These are phyloP conservation scores for Mycosphaerelloides madeirae DNA, from an alignment of 2,329 filamentous ascomycete genomes.

Conservation along the genomic window DNA sequence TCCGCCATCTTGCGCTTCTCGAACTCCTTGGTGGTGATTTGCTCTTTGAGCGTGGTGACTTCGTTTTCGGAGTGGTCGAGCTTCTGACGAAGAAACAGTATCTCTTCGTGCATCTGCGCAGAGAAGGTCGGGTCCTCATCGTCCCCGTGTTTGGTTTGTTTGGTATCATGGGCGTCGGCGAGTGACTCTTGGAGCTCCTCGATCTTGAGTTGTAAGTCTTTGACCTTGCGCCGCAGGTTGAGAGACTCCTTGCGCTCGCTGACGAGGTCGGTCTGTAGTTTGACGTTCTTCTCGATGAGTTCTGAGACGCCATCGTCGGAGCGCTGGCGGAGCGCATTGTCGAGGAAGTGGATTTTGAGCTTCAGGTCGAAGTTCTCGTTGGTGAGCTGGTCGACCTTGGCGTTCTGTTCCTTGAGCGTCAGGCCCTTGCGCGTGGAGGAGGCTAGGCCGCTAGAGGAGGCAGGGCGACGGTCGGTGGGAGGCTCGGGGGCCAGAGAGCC, in stretches of 20 bases:
- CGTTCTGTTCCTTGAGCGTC: conserved; percentile 95
- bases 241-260: conserved; percentile 90
- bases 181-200: conserved; percentile 53
- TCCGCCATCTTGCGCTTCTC: conserved; percentile 85
- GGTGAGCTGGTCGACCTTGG: conserved; percentile 88
- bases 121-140: conserved; percentile 39
- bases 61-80: conserved; percentile 79
- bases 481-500: too few species aligned
- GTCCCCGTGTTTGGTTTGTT: conserved; percentile 32
- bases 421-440: conserved; percentile 40
- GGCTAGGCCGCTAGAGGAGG: too few species aligned
- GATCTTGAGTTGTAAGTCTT: conserved; percentile 79
- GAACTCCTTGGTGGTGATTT: conserved; percentile 71
- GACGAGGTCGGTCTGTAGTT: conserved; percentile 83
- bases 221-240: conserved; percentile 69
- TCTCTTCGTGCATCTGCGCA: conserved; percentile 73
- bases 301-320: conserved; percentile 96
- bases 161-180: conserved; percentile 42
- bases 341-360: conserved; percentile 94
- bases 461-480: too few species aligned
- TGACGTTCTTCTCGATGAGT: conserved; percentile 96
- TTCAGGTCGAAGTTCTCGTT: conserved; percentile 99
- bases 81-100: conserved; percentile 76
- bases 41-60: conserved; percentile 74
- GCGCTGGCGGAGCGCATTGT: conserved; percentile 84